Conservation (phyloP, 148 eudicot genomes). For the Agrostemma githago region DNA sequence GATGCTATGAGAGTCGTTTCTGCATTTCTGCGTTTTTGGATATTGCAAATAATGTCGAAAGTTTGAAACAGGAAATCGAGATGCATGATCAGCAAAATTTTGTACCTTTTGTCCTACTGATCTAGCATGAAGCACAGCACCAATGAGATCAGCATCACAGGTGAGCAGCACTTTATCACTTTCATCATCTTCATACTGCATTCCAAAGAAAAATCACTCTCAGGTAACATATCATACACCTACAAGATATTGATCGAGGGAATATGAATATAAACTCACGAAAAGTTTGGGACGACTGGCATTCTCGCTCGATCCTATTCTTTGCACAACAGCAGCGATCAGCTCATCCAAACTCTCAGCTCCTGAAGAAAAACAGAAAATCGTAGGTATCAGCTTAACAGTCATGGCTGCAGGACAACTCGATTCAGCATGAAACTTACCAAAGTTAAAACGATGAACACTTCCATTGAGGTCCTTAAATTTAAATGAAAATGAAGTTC, state of each 20-base stretch:
- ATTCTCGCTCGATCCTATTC: constrained; percentile 46
- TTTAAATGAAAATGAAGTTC: constrained; percentile 71
- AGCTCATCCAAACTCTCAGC: constrained; percentile 79
- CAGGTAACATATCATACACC: not conserved
- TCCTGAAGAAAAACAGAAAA: constrained; percentile 34
- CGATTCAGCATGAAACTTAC: constrained; percentile 37
- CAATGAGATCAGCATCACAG: constrained; percentile 68
- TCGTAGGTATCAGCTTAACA: not conserved
- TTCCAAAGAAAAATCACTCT: constrained; percentile 7
- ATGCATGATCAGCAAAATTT: constrained; percentile 7
- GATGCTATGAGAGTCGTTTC: not conserved
- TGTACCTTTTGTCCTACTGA: constrained; percentile 74
- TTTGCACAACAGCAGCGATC: constrained; percentile 57
- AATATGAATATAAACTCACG: constrained; percentile 41
- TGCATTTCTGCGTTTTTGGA: not conserved
- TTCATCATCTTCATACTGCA: constrained; percentile 94
- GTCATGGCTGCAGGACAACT: not conserved
- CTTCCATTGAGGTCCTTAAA: constrained; percentile 73
- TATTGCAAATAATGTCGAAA: not conserved
- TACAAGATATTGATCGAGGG: not conserved
- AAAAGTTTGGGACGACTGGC: constrained; percentile 55
- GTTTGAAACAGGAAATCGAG: not conserved
- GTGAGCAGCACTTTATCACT: constrained; percentile 84
- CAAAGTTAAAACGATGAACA: constrained; percentile 77
- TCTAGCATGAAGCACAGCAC: constrained; percentile 81